A percentile compares a stretch with the other conserved stretches of the same genome.
phyloP scores from a whole-genome alignment of 345 rosid genomes.

The Eucalyptus shirleyi region DNA sequence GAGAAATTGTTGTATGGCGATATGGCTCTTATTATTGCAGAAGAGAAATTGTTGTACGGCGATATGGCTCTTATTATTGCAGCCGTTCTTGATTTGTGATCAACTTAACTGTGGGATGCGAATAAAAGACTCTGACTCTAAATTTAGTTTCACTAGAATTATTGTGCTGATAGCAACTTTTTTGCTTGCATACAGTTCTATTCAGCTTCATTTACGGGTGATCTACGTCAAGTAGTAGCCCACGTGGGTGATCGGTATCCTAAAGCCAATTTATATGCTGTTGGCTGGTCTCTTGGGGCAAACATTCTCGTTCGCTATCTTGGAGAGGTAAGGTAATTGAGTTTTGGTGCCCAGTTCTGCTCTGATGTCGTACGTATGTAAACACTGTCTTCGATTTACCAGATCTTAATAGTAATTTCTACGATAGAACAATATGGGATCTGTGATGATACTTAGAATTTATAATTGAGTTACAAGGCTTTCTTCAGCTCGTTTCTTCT shows the following conservation, averaged over 20 bases:
- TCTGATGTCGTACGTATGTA: background rate
- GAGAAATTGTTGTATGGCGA: background rate
- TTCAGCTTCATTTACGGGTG: constrained; percentile 94
- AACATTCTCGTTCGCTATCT: constrained; percentile 85
- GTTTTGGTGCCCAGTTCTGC: background rate
- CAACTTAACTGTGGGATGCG: background rate
- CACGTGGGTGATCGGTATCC: constrained; percentile 56
- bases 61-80: background rate
- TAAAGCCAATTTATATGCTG: constrained; percentile 69
- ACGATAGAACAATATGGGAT: background rate
- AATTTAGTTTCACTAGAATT: too few relatives aligned
- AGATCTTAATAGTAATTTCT: background rate
- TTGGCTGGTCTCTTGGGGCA: constrained; percentile 96
- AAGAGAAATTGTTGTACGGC: background rate
- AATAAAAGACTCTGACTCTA: background rate
- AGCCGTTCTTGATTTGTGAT: background rate
- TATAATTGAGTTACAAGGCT: background rate
- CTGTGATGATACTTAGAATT: background rate
- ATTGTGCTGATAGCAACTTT: background rate
- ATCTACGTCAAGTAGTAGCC: constrained; percentile 54
- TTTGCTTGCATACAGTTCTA: constrained; percentile 63
- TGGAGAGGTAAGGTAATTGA: constrained; percentile 41
- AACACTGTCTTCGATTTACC: background rate
- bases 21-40: background rate
- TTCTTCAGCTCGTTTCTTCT: background rate